These are phyloP conservation scores for Dentipellis fragilis DNA, from an alignment of 768 basidiomycete genomes.

Conservation along the genomic window DNA sequence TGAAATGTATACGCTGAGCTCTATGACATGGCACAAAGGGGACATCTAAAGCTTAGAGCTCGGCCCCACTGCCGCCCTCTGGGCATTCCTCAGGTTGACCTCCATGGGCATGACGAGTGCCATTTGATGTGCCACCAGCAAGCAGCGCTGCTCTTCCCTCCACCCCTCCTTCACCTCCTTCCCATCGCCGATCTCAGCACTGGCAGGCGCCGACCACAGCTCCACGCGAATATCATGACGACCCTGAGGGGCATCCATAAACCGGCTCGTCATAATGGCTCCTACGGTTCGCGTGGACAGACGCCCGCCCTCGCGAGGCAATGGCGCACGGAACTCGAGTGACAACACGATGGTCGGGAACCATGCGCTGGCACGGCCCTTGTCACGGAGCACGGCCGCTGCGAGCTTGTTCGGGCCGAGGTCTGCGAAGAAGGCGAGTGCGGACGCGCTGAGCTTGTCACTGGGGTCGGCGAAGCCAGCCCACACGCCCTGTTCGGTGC, in stretches of 20 bases:
- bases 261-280: constrained; percentile 41
- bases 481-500: constrained; percentile 52
- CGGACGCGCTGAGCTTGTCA: constrained; percentile 36
- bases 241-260: constrained; percentile 42
- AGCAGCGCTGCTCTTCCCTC: constrained; percentile 53
- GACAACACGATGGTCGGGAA: constrained; percentile 52
- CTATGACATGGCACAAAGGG: no score
- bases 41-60: no score
- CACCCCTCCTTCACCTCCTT: constrained; percentile 27
- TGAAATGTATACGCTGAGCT: no score
- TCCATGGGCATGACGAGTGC: constrained; percentile 32
- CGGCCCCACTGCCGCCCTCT: no score
- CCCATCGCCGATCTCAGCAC: constrained; percentile 37
- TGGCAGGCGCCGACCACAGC: constrained; percentile 53
- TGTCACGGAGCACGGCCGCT: constrained; percentile 2
- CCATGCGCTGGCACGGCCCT: constrained; percentile 39
- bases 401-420: constrained; percentile 28
- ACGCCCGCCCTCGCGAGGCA: constrained; percentile 27
- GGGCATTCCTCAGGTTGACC: constrained; percentile 14
- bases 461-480: constrained; percentile 31
- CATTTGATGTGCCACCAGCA: constrained; percentile 56
- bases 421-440: constrained; percentile 50
- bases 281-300: constrained; percentile 47
- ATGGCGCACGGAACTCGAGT: constrained; percentile 53
- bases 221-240: constrained; percentile 53